Base-by-base conservation (phyloP, 163 green algal genomes). In the Volvox carteri region DNA sequence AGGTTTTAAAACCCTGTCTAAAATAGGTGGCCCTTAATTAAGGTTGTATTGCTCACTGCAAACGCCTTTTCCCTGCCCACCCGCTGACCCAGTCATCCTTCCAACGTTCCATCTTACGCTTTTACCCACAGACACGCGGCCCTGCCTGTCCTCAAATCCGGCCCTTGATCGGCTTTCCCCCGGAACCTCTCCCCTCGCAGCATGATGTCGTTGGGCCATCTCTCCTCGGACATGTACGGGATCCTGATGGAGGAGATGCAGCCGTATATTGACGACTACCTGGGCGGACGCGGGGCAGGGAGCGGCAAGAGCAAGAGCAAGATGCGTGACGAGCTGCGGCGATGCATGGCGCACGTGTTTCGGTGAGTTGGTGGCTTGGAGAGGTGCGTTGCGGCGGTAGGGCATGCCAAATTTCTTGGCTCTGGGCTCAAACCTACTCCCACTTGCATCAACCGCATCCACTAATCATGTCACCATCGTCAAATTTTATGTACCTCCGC, bases 181-280 rank as follows among this genome's bases (percentile, higher is more conserved):
- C 18, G 68, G 35, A n/a, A 30, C 16, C 42, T 28, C 73, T 42
- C 25, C 73, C 42, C 6, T n/a, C 28, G 4, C 81, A 88, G 81
- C 74, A 72, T 90, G n/a, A 83, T 95, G 87, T 90, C 92, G 2
- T 46, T 94, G 58, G 91, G 92, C 11, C 92, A 95, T 42, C 50
- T 68, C 30, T 72, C 87, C 50, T 76, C 87, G 35, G 91, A 93
- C 46, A 75, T 93, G 84, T 93, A 93, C 37, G 56, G 84, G 52
- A 50, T 90, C n/a, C 35, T 93, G 58, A 75, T 93, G 84, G 89
- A 94, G 73, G 92, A 95, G 91, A 42, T 95, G 85, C 39, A 54
- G 7, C 62, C 70, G 42, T 52, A 91, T 37, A 73, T 92, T 46
- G 90, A 95, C 0, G 92, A 95, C 83, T 93, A 90, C 77, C 42